phyloP scores from a whole-genome alignment of 805 yeast genomes.

The Dipodascopsis tothii region DNA sequence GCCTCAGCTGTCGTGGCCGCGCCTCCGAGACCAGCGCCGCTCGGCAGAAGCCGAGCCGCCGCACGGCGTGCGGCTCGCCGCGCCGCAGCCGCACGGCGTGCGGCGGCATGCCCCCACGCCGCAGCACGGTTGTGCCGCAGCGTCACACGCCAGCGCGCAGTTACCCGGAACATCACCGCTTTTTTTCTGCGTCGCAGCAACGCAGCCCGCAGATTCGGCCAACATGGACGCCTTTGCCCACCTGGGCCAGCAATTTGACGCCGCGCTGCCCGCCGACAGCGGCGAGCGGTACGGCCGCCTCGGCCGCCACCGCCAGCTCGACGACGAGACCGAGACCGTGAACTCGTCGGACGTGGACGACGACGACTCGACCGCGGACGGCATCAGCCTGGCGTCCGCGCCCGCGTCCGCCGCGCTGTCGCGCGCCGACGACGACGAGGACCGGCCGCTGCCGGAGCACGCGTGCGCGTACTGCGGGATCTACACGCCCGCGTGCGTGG shows the following conservation, averaged over 20 bases:
- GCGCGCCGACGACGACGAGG: conserved; percentile 22
- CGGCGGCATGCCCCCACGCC: no score
- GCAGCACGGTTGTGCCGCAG: no score
- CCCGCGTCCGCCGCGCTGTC: conserved; percentile 3
- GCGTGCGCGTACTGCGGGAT: conserved; percentile 71
- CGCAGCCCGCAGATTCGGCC: no score
- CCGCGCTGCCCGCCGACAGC: conserved; percentile 22
- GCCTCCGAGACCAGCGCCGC: no score
- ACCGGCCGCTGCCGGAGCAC: conserved; percentile 33
- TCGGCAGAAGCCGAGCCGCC: no score
- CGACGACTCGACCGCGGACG: conserved; percentile 20
- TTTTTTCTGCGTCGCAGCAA: background rate
- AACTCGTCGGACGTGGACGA: conserved; percentile 16
- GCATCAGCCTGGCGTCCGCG: conserved; percentile 18
- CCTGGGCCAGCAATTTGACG: conserved; percentile 19
- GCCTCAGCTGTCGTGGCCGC: no score
- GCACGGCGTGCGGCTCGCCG: no score
- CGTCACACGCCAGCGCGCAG: no score
- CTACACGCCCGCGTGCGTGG: conserved; percentile 54
- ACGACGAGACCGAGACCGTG: conserved; percentile 6
- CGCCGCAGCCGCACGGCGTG: no score
- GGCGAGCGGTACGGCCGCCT: conserved; percentile 7
- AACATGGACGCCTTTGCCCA: conserved; percentile 20
- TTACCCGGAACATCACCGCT: no score
- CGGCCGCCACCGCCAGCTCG: conserved; percentile 1